Percentiles rank a stretch among this genome's conserved stretches.
These are phyloP conservation scores for Pulveroboletus sp. DNA, from an alignment of 768 basidiomycete genomes.

Conservation along the genomic window DNA sequence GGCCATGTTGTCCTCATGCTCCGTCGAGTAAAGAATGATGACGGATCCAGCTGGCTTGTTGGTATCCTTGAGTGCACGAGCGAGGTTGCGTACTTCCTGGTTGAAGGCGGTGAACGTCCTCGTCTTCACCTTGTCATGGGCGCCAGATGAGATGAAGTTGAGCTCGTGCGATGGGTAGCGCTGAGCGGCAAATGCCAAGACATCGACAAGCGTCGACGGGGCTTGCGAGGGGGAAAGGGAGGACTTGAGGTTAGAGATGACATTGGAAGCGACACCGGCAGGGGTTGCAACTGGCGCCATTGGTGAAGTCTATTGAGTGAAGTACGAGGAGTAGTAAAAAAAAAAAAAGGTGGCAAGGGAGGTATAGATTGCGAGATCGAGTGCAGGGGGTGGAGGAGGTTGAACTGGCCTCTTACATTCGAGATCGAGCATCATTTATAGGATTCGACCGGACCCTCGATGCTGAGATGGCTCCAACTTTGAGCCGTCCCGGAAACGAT, in stretches of 20 bases:
- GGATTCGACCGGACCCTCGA: neutral
- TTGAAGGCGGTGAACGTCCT: conserved; percentile 19
- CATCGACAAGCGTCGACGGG: conserved; percentile 22
- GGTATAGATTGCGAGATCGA: neutral
- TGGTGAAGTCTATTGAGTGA: neutral
- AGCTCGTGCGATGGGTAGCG: conserved; percentile 21
- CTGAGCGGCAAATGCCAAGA: conserved; percentile 14
- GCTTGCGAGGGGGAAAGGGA: no score
- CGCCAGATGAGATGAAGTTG: conserved; percentile 23
- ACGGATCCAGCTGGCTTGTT: conserved; percentile 21
- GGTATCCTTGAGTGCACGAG: conserved; percentile 10
- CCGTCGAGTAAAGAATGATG: conserved; percentile 24
- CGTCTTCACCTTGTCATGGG: conserved; percentile 21
- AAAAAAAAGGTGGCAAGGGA: neutral
- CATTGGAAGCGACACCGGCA: conserved; percentile 8
- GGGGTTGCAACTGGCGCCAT: conserved; percentile 14
- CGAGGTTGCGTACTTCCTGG: neutral
- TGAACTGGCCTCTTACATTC: neutral
- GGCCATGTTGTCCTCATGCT: conserved; percentile 29
- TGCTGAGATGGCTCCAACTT: neutral
- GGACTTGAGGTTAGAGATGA: no score
- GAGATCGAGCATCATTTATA: conserved; percentile 10
- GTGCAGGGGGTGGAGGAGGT: neutral
- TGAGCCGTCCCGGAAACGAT: neutral
- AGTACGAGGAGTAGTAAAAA: neutral